Base-by-base conservation (phyloP, 495 filamentous ascomycete species). In the Sordaria brevicollis region DNA sequence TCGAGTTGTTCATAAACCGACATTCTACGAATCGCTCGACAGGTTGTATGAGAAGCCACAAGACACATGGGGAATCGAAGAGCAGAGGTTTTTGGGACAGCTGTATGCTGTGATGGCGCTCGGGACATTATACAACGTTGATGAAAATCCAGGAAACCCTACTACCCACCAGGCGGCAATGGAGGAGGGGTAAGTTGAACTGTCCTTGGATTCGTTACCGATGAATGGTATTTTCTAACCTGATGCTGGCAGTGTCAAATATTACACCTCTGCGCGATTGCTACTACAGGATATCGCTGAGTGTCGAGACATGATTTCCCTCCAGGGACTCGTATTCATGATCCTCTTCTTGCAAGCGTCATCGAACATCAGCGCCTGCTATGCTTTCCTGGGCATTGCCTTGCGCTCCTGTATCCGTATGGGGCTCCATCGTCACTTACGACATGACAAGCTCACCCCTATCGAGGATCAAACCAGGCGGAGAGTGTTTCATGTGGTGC, bases 301-400 rank as follows among this genome's bases (percentile, higher is more conserved):
- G 74, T 96, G 93, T 72, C 88, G 93, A 70, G 94, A 97, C 79
- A 83, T 98, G 62, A 86, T 81, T 13, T 93, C 93, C 3, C 83
- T 98, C 17, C 94, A 98, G 76, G 90, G 91, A 1, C 87, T 97
- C 34, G 82, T 96, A 33, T 96, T 93, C 81, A 96, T 97, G 91
- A 91, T 97, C 49, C 81, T 97, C 1, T 98, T 97, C 76, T 84
- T 98, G 1, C 94, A 98, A 70, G 92, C 91, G 0, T 93, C 95
- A 17, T 92, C 93, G 7, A 93, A 95, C 75, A 83, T 97, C 67
- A 94, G 92, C 74, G 95, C 91, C 25, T 98, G 94, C 78, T 97
- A 97, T 78, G 91, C 93, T 0, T 96, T 95, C 79, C 86, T 98
- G 66, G 94, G 93, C 25, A 93, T 97, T 71, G 94, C 93, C 15